Evolutionary conservation across 768 basidiomycete species (phyloP).

Genomic region (Lactifluus piperatus): DNA sequence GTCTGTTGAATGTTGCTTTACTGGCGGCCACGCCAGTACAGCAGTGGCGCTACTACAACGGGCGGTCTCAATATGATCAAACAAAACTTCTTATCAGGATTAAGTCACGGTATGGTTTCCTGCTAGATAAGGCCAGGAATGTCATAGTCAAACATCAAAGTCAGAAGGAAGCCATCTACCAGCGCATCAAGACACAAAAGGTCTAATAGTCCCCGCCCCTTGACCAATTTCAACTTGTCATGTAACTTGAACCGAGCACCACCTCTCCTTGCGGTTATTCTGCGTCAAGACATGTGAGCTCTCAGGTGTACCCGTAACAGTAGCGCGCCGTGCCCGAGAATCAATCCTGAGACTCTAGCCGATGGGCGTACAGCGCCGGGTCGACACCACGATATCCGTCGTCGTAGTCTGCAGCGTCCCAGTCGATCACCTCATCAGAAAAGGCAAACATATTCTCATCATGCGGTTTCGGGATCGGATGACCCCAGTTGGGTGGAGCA

Average conservation of each 20-base stretch:
- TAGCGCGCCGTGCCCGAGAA: neutral
- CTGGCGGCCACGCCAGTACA: too few relatives aligned
- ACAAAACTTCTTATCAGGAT: too few relatives aligned
- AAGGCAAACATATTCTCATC: neutral
- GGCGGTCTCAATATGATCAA: too few relatives aligned
- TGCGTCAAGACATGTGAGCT: neutral
- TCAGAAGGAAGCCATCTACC: too few relatives aligned
- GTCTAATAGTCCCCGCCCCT: neutral
- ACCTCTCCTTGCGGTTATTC: neutral
- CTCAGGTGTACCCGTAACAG: neutral
- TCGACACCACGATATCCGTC: conserved; percentile 5
- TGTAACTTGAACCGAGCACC: neutral
- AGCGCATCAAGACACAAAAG: too few relatives aligned
- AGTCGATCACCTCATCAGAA: neutral
- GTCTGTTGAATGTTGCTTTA: too few relatives aligned
- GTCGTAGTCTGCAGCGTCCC: neutral
- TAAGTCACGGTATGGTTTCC: too few relatives aligned
- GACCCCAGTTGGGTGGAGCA: conserved; percentile 14
- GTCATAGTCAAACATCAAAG: too few relatives aligned
- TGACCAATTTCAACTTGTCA: neutral
- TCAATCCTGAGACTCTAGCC: neutral
- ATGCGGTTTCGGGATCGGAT: neutral
- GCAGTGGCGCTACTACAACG: too few relatives aligned
- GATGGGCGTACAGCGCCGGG: neutral
- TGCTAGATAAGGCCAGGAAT: too few relatives aligned